These are phyloP conservation scores for Knoxia roxburghii DNA, from an alignment of 257 asterid species.

Conservation along the genomic window DNA sequence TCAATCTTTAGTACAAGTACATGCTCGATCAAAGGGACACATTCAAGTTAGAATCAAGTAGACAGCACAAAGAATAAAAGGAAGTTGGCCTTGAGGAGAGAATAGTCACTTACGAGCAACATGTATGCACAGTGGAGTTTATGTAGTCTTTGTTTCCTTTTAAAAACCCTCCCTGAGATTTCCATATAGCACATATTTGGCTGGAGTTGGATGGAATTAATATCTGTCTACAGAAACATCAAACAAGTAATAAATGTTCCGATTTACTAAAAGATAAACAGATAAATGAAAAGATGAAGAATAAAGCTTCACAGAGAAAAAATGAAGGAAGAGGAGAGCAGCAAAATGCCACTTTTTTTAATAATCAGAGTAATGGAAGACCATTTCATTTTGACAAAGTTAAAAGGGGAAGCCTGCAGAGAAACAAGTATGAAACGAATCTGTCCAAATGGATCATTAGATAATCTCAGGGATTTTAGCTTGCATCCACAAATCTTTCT, in stretches of 20 bases:
- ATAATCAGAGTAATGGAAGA: too few species aligned
- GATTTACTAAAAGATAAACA: neutral
- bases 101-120: constrained; percentile 87
- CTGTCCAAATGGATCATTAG: constrained; percentile 27
- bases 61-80: neutral
- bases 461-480: constrained; percentile 37
- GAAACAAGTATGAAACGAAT: constrained; percentile 29
- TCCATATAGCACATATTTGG: constrained; percentile 74
- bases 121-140: constrained; percentile 69
- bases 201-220: constrained; percentile 71
- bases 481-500: constrained; percentile 33
- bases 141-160: constrained; percentile 78
- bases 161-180: constrained; percentile 73
- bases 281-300: neutral
- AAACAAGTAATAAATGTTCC: constrained; percentile 10
- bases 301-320: too few species aligned
- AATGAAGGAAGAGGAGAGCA: too few species aligned
- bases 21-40: neutral
- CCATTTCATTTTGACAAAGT: too few species aligned
- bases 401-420: too few species aligned
- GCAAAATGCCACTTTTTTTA: too few species aligned
- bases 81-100: neutral
- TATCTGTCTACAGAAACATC: constrained; percentile 63
- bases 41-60: neutral
- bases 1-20: neutral